Percentiles rank a stretch among this genome's conserved stretches.
Conservation (phyloP, 2,329 filamentous ascomycete species). For the Corynespora cassiicola region DNA sequence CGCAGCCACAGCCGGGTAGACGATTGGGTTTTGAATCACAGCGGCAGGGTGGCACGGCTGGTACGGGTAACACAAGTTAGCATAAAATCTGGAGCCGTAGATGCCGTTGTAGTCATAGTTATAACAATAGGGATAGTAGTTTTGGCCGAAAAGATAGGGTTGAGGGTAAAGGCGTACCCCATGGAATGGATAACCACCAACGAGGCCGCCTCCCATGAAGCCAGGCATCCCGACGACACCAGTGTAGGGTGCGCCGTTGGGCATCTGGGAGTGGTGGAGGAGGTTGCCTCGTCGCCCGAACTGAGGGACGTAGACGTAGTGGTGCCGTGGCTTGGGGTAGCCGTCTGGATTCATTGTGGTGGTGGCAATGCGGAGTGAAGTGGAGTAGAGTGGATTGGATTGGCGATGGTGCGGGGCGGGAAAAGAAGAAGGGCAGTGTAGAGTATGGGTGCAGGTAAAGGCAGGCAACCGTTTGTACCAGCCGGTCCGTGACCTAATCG, state of each 20-base stretch:
- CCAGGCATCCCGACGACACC: no score
- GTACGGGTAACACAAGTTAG: constrained; percentile 42
- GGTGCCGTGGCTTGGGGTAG: constrained; percentile 37
- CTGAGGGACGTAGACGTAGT: constrained; percentile 37
- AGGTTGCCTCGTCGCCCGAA: constrained; percentile 35
- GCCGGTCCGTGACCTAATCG: no score
- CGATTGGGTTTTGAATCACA: constrained; percentile 19
- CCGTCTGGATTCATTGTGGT: constrained; percentile 3
- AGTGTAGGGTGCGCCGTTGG: constrained; percentile 31
- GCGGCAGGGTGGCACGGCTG: constrained; percentile 33
- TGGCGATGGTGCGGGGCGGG: constrained; percentile 6
- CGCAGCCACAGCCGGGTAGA: constrained; percentile 28
- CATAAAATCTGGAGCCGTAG: constrained; percentile 35
- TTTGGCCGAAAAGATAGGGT: no score
- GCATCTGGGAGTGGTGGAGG: constrained; percentile 31
- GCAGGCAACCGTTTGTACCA: no score
- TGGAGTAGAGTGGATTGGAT: constrained; percentile 1
- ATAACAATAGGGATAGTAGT: no score
- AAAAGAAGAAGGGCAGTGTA: constrained; percentile 9
- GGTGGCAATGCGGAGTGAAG: constrained; percentile 1
- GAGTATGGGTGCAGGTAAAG: no score
- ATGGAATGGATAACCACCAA: no score
- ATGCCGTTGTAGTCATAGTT: constrained; percentile 28
- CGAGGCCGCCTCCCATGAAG: no score
- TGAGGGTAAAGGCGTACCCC: constrained; percentile 6